Evolutionary conservation across 1,284 basidiomycete genomes (phyloP).

Genomic region (Cutaneotrichosporon cavernicola): DNA sequence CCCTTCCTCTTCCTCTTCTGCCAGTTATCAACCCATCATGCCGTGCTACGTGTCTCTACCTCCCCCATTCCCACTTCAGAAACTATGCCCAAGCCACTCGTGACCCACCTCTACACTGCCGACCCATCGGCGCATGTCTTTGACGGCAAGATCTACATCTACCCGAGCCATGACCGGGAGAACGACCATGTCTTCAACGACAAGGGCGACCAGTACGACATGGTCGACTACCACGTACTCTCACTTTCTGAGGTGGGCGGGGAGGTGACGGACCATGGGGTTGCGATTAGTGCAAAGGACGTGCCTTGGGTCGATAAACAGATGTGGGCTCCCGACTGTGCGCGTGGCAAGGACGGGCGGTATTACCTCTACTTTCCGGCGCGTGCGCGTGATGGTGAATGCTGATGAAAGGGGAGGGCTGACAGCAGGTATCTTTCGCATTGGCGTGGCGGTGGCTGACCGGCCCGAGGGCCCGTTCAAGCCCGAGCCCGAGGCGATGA

Average conservation of each 20-base stretch:
- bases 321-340: slow-evolving; percentile 44
- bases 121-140: slow-evolving; percentile 47
- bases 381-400: slow-evolving; percentile 36
- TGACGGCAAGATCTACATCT: slow-evolving; percentile 40
- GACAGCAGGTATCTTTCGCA: slow-evolving; percentile 38
- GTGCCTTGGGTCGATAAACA: slow-evolving; percentile 43
- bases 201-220: slow-evolving; percentile 45
- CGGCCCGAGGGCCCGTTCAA: slow-evolving; percentile 42
- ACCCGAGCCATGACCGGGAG: slow-evolving; percentile 43
- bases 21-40: neutral
- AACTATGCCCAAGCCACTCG: slow-evolving; percentile 32
- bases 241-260: slow-evolving; percentile 35
- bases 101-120: slow-evolving; percentile 44
- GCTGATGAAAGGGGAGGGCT: neutral
- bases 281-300: slow-evolving; percentile 34
- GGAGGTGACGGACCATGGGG: slow-evolving; percentile 40
- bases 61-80: neutral
- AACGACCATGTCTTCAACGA: slow-evolving; percentile 41
- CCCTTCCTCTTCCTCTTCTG: too few relatives aligned
- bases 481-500: slow-evolving; percentile 36
- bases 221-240: slow-evolving; percentile 45
- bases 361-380: slow-evolving; percentile 47
- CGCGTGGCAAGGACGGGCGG: slow-evolving; percentile 33
- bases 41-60: neutral
- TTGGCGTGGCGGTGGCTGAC: slow-evolving; percentile 38